Conservation (phyloP, 257 asterid species). For the Verbascum thapsus region DNA sequence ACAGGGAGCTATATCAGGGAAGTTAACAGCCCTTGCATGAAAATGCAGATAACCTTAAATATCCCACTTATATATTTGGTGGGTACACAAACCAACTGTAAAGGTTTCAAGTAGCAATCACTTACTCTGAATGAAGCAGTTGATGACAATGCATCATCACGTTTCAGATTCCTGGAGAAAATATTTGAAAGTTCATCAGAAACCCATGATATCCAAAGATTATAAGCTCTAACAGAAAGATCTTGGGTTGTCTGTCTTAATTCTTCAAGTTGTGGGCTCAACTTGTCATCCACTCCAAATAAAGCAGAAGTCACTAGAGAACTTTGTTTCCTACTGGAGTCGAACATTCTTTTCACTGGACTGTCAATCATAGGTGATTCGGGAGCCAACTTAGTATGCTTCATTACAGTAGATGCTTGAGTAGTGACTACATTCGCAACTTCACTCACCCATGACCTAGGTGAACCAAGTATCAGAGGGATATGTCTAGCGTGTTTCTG, state of each 20-base stretch:
- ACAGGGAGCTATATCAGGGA: slow-evolving; percentile 15
- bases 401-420: slow-evolving; percentile 43
- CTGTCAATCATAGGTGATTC: slow-evolving; percentile 51
- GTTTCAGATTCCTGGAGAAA: slow-evolving; percentile 61
- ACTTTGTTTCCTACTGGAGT: slow-evolving; percentile 69
- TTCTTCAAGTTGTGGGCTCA: slow-evolving; percentile 88
- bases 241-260: slow-evolving; percentile 68
- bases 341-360: slow-evolving; percentile 64
- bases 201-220: slow-evolving; percentile 90
- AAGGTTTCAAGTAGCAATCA: no score
- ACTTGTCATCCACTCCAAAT: slow-evolving; percentile 69
- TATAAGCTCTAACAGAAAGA: slow-evolving; percentile 82
- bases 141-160: slow-evolving; percentile 82
- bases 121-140: slow-evolving; percentile 78
- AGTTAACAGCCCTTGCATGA: slow-evolving; percentile 16
- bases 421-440: slow-evolving; percentile 39
- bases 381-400: slow-evolving; percentile 43
- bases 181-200: slow-evolving; percentile 72
- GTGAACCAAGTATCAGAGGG: slow-evolving; percentile 91
- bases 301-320: slow-evolving; percentile 70
- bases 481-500: slow-evolving; percentile 92
- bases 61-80: slow-evolving; percentile 12
- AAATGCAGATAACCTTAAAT: not conserved
- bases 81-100: no score
- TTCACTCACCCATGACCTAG: slow-evolving; percentile 84